Conservation (phyloP, 192 early-diverging fungal species). For the Pilaira anomala region DNA sequence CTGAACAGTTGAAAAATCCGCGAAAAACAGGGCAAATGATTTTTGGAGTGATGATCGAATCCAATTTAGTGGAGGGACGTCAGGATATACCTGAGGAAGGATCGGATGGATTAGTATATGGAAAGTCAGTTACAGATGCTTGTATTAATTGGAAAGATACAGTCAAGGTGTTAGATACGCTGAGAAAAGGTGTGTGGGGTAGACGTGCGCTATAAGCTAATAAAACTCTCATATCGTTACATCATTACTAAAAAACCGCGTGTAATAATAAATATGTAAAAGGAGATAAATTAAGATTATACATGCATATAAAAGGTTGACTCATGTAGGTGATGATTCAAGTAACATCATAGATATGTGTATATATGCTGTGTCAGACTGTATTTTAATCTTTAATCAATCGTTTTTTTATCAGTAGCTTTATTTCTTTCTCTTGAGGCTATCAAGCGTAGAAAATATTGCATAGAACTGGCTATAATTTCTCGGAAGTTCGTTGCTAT, state of each 20-base stretch:
- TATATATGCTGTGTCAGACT: too few species aligned
- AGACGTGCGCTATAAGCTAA: slow-evolving; percentile 48
- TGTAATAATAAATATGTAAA: too few species aligned
- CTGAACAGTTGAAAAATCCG: slow-evolving; percentile 58
- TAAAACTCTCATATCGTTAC: neutral
- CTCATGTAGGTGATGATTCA: too few species aligned
- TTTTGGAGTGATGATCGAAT: slow-evolving; percentile 97
- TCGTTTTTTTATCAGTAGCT: too few species aligned
- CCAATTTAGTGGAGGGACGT: slow-evolving; percentile 76
- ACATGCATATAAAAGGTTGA: too few species aligned
- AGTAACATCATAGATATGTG: too few species aligned
- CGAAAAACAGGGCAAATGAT: slow-evolving; percentile 64
- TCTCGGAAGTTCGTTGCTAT: too few species aligned
- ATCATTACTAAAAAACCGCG: too few species aligned
- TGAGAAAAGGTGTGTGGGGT: slow-evolving; percentile 70
- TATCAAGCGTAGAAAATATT: too few species aligned
- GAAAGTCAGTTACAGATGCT: slow-evolving; percentile 88
- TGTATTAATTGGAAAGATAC: slow-evolving; percentile 94
- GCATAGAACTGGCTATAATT: too few species aligned
- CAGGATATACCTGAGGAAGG: slow-evolving; percentile 77
- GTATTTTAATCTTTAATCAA: too few species aligned
- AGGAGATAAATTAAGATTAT: neutral
- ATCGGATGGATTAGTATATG: slow-evolving; percentile 72
- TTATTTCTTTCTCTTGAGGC: too few species aligned
- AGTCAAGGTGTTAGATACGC: slow-evolving; percentile 64